phyloP scores from a whole-genome alignment of 179 eudicot genomes.

The Corrigiola litoralis region DNA sequence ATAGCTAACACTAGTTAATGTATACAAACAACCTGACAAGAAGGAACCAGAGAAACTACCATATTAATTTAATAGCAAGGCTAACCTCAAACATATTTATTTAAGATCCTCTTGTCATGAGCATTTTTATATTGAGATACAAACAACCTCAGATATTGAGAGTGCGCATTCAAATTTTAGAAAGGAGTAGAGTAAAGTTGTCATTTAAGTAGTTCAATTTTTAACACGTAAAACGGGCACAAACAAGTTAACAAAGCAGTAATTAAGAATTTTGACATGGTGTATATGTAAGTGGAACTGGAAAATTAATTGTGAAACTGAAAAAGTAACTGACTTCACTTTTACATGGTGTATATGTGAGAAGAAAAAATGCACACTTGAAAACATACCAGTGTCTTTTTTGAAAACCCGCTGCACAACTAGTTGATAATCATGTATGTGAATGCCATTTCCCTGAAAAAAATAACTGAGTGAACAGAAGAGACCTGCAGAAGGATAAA shows the following conservation, averaged over 20 bases:
- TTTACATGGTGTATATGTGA: background rate
- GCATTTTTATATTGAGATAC: background rate
- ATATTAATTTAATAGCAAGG: background rate
- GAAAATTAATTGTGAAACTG: too few relatives aligned
- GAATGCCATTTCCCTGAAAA: constrained; percentile 60
- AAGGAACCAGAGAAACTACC: background rate
- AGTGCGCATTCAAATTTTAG: background rate
- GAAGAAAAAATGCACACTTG: background rate
- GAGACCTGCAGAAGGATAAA: constrained; percentile 50
- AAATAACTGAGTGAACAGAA: constrained; percentile 72
- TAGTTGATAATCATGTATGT: constrained; percentile 71
- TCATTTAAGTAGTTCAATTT: too few relatives aligned
- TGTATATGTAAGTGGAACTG: too few relatives aligned
- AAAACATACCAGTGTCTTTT: constrained; percentile 60
- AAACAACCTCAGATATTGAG: background rate
- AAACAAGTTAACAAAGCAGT: too few relatives aligned
- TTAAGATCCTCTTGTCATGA: background rate
- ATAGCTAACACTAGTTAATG: background rate
- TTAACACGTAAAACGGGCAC: too few relatives aligned
- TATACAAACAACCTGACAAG: background rate
- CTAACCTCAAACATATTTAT: background rate
- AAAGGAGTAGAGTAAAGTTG: background rate
- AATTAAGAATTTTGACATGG: too few relatives aligned
- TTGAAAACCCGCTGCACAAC: constrained; percentile 47
- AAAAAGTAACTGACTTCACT: constrained; percentile 9